phyloP scores from a whole-genome alignment of 148 eudicot species.

The Cornus florida region DNA sequence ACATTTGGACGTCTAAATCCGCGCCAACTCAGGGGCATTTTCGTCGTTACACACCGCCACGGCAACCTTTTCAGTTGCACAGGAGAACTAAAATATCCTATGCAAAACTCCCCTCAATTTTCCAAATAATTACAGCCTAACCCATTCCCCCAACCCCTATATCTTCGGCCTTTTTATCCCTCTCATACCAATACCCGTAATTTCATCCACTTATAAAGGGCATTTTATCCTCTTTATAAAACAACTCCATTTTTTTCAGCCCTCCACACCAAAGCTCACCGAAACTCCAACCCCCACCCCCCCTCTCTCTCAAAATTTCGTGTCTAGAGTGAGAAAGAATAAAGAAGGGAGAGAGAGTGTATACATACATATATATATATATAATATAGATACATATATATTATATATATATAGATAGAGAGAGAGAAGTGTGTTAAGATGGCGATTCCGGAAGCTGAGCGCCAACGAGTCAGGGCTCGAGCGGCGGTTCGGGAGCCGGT shows the following conservation, averaged over 20 bases:
- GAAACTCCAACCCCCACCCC: background rate
- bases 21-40: background rate
- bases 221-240: background rate
- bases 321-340: background rate
- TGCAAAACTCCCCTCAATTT: background rate
- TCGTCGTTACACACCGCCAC: background rate
- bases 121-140: background rate
- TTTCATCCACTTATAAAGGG: background rate
- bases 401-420: background rate
- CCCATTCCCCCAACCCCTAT: too few relatives aligned
- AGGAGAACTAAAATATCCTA: background rate
- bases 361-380: too few relatives aligned
- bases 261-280: background rate
- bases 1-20: too few relatives aligned
- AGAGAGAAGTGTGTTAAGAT: background rate
- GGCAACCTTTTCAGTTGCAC: background rate
- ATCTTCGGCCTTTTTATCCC: too few relatives aligned
- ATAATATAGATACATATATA: background rate
- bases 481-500: conserved; percentile 11
- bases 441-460: conserved; percentile 21
- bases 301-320: background rate
- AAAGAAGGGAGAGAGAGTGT: too few relatives aligned
- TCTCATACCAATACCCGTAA: background rate
- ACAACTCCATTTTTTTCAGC: background rate
- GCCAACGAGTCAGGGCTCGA: conserved; percentile 6